A percentile compares a stretch with the other conserved stretches of the same genome.
These are phyloP conservation scores for Trametes versicolor DNA, from an alignment of 1,284 basidiomycete genomes.

Conservation along the genomic window DNA sequence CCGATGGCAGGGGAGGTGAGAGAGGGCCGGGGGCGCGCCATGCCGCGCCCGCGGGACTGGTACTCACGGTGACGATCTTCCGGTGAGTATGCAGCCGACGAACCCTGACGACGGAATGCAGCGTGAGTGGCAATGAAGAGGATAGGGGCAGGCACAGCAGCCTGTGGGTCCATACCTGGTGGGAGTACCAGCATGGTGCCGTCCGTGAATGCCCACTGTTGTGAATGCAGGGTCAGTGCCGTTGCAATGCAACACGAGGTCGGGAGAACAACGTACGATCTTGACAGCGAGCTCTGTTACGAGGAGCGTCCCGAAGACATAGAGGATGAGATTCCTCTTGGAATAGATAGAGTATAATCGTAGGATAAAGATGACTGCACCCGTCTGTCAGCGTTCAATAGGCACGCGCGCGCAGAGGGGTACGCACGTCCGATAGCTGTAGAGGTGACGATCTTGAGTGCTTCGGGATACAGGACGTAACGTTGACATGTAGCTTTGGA, in stretches of 20 bases:
- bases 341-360: slow-evolving; percentile 39
- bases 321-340: slow-evolving; percentile 31
- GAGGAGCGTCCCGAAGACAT: slow-evolving; percentile 31
- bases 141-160: background rate
- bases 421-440: slow-evolving; percentile 38
- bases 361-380: slow-evolving; percentile 40
- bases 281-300: slow-evolving; percentile 32
- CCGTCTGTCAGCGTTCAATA: background rate
- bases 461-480: slow-evolving; percentile 41
- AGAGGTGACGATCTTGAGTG: slow-evolving; percentile 41
- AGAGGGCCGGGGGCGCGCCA: slow-evolving; percentile 4
- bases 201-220: slow-evolving; percentile 42
- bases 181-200: slow-evolving; percentile 37
- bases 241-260: slow-evolving; percentile 1
- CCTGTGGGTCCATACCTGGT: slow-evolving; percentile 33
- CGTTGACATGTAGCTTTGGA: slow-evolving; percentile 36
- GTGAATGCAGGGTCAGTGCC: slow-evolving; percentile 1
- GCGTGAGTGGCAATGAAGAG: slow-evolving; percentile 3
- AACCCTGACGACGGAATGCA: slow-evolving; percentile 32
- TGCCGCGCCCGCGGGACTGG: slow-evolving; percentile 12
- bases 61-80: slow-evolving; percentile 37
- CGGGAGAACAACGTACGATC: slow-evolving; percentile 30
- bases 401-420: background rate
- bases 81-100: slow-evolving; percentile 41
- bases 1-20: slow-evolving; percentile 2